Conservation (phyloP, 257 asterid genomes). For the Fraxinus anomala region DNA sequence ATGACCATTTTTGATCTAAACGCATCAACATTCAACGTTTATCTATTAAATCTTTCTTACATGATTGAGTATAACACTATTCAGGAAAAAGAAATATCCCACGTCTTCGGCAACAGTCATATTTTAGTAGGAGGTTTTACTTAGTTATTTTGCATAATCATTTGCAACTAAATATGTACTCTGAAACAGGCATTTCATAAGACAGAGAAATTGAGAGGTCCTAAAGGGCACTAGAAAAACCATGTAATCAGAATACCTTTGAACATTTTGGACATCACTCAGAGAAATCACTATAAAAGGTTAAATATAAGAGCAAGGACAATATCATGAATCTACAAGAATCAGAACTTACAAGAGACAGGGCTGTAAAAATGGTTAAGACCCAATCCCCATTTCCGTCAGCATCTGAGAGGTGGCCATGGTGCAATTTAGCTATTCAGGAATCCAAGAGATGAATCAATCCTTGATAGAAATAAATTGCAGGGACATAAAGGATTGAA, state of each 20-base stretch:
- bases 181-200: slow-evolving; percentile 18
- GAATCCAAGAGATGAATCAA: slow-evolving; percentile 27
- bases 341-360: slow-evolving; percentile 73
- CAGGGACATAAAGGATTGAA: slow-evolving; percentile 9
- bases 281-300: not conserved
- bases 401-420: slow-evolving; percentile 87
- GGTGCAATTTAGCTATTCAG: slow-evolving; percentile 79
- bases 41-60: not conserved
- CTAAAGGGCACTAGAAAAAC: slow-evolving; percentile 7
- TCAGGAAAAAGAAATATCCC: not conserved
- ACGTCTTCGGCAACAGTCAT: not conserved
- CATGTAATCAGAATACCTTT: not conserved
- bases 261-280: slow-evolving; percentile 1
- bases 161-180: slow-evolving; percentile 13
- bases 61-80: not conserved
- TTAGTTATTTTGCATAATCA: not conserved
- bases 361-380: slow-evolving; percentile 83
- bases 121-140: not conserved
- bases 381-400: slow-evolving; percentile 99
- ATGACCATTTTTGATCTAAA: not conserved
- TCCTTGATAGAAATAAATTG: slow-evolving; percentile 24
- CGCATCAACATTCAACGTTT: not conserved
- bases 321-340: slow-evolving; percentile 11
- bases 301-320: slow-evolving; percentile 12
- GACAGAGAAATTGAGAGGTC: slow-evolving; percentile 14